A percentile compares a stretch with the other conserved stretches of the same genome.
These are phyloP conservation scores for Metschnikowia proteae DNA, from an alignment of 805 yeast species.

Conservation along the genomic window DNA sequence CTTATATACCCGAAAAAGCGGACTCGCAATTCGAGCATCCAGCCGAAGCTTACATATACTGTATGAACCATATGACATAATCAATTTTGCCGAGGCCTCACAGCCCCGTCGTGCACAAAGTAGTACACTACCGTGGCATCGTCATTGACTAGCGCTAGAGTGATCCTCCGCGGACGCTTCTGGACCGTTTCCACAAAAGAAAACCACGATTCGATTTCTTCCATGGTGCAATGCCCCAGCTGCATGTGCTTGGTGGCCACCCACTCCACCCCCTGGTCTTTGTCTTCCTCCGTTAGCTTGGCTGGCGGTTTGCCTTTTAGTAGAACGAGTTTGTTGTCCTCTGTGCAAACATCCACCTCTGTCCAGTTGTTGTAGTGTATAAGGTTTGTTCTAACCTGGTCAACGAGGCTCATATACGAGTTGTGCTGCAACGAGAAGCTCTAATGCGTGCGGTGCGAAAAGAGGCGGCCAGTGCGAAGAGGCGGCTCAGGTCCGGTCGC, in stretches of 20 bases:
- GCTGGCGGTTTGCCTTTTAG: constrained; percentile 34
- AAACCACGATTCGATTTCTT: constrained; percentile 41
- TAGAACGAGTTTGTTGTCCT: constrained; percentile 10
- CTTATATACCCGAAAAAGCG: constrained; percentile 2
- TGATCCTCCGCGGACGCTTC: constrained; percentile 41
- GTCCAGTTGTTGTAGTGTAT: constrained; percentile 46
- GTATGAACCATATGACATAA: neutral
- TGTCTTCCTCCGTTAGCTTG: constrained; percentile 23
- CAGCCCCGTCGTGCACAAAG: constrained; percentile 61
- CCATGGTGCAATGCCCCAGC: constrained; percentile 30
- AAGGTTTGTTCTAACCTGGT: constrained; percentile 41
- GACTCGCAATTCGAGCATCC: neutral
- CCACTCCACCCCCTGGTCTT: constrained; percentile 30
- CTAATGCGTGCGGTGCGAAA: neutral
- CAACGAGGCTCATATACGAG: constrained; percentile 17
- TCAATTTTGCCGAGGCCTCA: constrained; percentile 56
- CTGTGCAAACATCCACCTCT: constrained; percentile 21
- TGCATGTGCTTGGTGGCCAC: constrained; percentile 36
- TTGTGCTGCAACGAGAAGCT: neutral
- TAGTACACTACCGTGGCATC: constrained; percentile 75
- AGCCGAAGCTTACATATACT: neutral
- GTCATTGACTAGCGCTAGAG: constrained; percentile 53
- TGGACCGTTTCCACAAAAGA: constrained; percentile 17
- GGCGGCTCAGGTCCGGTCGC: neutral
- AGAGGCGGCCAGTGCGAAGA: neutral